Conservation (phyloP, 1,139 yeast genomes). For the Blastobotrys proliferans region DNA sequence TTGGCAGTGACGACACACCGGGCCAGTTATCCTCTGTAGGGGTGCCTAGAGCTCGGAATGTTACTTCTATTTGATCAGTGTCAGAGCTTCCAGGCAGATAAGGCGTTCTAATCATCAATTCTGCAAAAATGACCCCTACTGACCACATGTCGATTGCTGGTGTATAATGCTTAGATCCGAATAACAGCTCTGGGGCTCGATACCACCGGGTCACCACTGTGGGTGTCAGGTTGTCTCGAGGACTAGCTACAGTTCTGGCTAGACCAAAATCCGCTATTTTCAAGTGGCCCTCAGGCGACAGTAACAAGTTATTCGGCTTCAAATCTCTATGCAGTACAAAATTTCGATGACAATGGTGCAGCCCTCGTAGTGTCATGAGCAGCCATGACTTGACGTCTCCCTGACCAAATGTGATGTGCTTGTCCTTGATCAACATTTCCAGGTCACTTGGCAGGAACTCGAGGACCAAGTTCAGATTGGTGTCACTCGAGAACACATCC, state of each 20-base stretch:
- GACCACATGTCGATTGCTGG: slow-evolving; percentile 93
- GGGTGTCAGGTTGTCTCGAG: slow-evolving; percentile 71
- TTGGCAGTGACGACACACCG: slow-evolving; percentile 73
- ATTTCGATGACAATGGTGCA: slow-evolving; percentile 92
- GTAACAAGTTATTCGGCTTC: slow-evolving; percentile 59
- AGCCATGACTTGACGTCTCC: slow-evolving; percentile 93
- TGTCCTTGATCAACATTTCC: slow-evolving; percentile 84
- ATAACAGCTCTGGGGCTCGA: slow-evolving; percentile 86
- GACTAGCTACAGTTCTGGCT: slow-evolving; percentile 74
- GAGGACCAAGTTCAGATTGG: slow-evolving; percentile 77
- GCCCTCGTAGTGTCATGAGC: slow-evolving; percentile 87
- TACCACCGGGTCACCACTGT: slow-evolving; percentile 98
- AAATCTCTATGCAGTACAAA: slow-evolving; percentile 74
- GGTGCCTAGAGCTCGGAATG: slow-evolving; percentile 92
- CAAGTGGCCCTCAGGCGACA: slow-evolving; percentile 81
- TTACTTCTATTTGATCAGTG: slow-evolving; percentile 80
- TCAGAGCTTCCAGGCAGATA: slow-evolving; percentile 92
- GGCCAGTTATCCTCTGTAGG: slow-evolving; percentile 95
- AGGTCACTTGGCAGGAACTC: slow-evolving; percentile 91
- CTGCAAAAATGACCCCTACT: slow-evolving; percentile 93
- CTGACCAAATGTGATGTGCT: slow-evolving; percentile 67
- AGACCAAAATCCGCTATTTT: slow-evolving; percentile 97
- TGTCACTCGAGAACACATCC: slow-evolving; percentile 73
- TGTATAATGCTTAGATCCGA: slow-evolving; percentile 87
- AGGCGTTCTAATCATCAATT: slow-evolving; percentile 89